A percentile compares a stretch with the other conserved stretches of the same genome.
phyloP scores from a whole-genome alignment of 1,284 basidiomycete species.

The Trichosporon sp. region DNA sequence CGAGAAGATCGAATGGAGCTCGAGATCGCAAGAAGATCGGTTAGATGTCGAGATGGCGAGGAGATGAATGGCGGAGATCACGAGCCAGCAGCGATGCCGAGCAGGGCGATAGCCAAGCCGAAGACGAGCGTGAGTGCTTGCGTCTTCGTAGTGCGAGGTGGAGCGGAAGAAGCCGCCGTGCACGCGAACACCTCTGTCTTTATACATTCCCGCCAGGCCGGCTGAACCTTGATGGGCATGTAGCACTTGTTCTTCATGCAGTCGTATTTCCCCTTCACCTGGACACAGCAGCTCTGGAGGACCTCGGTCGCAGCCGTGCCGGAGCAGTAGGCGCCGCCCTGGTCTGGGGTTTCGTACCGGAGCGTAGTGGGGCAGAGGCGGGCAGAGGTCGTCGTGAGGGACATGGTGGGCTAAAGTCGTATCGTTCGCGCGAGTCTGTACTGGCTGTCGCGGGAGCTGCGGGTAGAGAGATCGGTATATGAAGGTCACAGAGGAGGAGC shows the following conservation, averaged over 20 bases:
- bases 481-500: too few relatives aligned
- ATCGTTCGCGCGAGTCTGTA: too few relatives aligned
- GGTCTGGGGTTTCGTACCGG: not conserved
- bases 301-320: not conserved
- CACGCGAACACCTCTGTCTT: not conserved
- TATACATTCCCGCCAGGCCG: not conserved
- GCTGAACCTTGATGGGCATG: not conserved
- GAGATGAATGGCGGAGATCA: too few relatives aligned
- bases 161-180: not conserved
- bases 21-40: not conserved
- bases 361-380: not conserved
- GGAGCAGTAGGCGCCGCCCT: not conserved
- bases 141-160: not conserved
- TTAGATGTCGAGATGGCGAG: not conserved
- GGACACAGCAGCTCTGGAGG: not conserved
- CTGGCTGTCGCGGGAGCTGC: too few relatives aligned
- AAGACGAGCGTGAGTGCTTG: not conserved
- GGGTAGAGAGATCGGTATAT: too few relatives aligned
- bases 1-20: not conserved
- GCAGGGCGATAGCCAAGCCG: not conserved
- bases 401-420: too few relatives aligned
- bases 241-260: slow-evolving; percentile 4
- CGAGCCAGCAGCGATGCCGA: not conserved
- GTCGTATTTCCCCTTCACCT: not conserved
- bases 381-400: not conserved